Percentiles rank a stretch among this genome's conserved stretches.
phyloP scores from a whole-genome alignment of 306 rosid species.

The Corylus heterophylla region DNA sequence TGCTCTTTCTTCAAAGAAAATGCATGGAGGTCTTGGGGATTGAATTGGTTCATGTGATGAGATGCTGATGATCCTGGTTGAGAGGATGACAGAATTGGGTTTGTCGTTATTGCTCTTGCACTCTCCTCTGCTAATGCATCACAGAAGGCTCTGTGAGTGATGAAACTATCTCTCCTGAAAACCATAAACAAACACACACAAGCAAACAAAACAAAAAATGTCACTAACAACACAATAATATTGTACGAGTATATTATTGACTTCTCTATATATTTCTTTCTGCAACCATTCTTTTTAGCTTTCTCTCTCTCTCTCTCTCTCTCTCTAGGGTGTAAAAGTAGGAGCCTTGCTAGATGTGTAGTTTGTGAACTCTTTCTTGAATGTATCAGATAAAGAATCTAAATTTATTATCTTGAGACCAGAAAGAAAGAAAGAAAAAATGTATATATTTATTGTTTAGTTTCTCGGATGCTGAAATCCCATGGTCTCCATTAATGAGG shows the following conservation, averaged over 20 bases:
- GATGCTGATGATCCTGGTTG: conserved; percentile 30
- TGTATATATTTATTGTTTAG: not conserved
- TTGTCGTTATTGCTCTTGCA: conserved; percentile 58
- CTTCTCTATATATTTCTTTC: conserved; percentile 19
- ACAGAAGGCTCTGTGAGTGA: conserved; percentile 99
- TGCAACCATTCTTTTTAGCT: conserved; percentile 1
- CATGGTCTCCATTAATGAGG: conserved; percentile 23
- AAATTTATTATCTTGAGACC: conserved; percentile 6
- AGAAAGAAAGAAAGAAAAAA: not conserved
- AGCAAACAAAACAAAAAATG: conserved; percentile 33
- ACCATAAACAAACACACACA: conserved; percentile 18
- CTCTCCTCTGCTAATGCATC: conserved; percentile 94
- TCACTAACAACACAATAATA: conserved; percentile 24
- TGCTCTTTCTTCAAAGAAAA: conserved; percentile 60
- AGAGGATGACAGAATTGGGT: conserved; percentile 39
- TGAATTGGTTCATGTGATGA: conserved; percentile 39
- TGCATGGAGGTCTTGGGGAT: conserved; percentile 40
- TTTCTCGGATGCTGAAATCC: conserved; percentile 23
- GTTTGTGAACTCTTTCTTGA: not conserved
- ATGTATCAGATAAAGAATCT: conserved; percentile 4
- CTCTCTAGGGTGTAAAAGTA: conserved; percentile 13
- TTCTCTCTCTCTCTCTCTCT: conserved; percentile 17
- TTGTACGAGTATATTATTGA: conserved; percentile 18
- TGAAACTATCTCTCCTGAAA: conserved; percentile 94
- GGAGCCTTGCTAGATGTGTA: not conserved